Evolutionary conservation across 805 yeast genomes (phyloP).

Genomic region (Hanseniaspora vineae): DNA sequence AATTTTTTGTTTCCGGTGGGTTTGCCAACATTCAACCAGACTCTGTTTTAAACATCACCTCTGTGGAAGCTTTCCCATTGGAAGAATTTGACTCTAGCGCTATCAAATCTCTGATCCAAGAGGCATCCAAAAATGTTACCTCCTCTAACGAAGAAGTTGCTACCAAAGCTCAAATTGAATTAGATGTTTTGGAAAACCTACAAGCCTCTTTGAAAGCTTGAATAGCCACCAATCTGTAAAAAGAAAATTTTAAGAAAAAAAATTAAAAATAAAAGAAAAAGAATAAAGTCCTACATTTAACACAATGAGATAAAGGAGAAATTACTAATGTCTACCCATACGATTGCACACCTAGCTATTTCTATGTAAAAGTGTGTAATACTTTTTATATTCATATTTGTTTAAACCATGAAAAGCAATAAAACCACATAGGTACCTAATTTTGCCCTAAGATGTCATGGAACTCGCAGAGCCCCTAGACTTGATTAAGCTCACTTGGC

Average conservation of each 20-base stretch:
- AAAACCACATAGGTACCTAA: too few species aligned
- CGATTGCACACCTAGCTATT: too few species aligned
- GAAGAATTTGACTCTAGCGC: conserved; percentile 73
- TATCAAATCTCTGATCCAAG: conserved; percentile 70
- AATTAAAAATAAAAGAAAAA: neutral
- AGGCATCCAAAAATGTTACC: conserved; percentile 83
- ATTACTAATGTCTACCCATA: too few species aligned
- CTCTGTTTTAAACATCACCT: conserved; percentile 77
- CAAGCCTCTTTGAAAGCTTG: conserved; percentile 31
- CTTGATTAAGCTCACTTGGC: too few species aligned
- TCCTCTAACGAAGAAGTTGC: conserved; percentile 80
- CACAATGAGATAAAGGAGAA: too few species aligned
- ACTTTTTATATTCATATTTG: too few species aligned
- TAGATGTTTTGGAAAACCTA: conserved; percentile 92
- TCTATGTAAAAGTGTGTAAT: too few species aligned
- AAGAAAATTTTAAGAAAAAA: neutral
- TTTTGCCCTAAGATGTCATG: too few species aligned
- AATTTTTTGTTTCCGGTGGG: conserved; percentile 90
- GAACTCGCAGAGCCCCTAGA: too few species aligned
- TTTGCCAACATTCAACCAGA: conserved; percentile 94
- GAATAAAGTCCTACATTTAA: too few species aligned
- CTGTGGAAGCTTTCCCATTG: conserved; percentile 90
- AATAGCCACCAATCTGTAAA: neutral
- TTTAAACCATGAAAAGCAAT: too few species aligned
- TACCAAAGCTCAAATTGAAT: conserved; percentile 89